A percentile compares a stretch with the other conserved stretches of the same genome.
Conservation (phyloP, 805 yeast genomes). For the Trichomonascus vanleenenianus region DNA sequence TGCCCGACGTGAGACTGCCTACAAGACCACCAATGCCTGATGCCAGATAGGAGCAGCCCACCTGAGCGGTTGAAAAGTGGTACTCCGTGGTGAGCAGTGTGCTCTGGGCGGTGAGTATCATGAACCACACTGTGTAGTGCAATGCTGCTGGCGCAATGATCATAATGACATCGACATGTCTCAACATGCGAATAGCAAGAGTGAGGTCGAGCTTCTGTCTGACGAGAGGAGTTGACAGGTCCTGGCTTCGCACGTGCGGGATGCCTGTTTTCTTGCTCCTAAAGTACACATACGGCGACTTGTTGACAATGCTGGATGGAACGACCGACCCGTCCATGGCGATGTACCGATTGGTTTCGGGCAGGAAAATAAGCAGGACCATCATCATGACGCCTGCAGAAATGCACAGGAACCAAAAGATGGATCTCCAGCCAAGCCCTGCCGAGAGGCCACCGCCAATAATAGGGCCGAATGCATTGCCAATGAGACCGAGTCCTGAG, state of each 20-base stretch:
- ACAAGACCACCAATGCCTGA: slow-evolving; percentile 58
- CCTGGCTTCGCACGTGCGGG: slow-evolving; percentile 11
- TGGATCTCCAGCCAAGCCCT: slow-evolving; percentile 57
- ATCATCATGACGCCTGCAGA: slow-evolving; percentile 42
- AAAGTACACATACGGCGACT: slow-evolving; percentile 17
- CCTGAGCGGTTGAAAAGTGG: slow-evolving; percentile 42
- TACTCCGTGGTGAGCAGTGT: slow-evolving; percentile 45
- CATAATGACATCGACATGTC: slow-evolving; percentile 38
- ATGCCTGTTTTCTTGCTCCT: slow-evolving; percentile 15
- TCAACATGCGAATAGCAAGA: slow-evolving; percentile 39
- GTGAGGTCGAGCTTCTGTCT: not conserved
- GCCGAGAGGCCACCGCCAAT: slow-evolving; percentile 44
- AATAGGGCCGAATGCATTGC: slow-evolving; percentile 72
- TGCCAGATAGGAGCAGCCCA: slow-evolving; percentile 68
- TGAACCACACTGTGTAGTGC: slow-evolving; percentile 62
- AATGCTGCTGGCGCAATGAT: slow-evolving; percentile 51
- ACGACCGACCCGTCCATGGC: slow-evolving; percentile 64
- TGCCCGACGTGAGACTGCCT: slow-evolving; percentile 55
- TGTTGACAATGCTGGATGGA: slow-evolving; percentile 32
- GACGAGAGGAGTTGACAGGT: not conserved
- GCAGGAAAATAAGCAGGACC: slow-evolving; percentile 38
- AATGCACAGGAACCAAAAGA: slow-evolving; percentile 56
- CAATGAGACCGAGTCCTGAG: slow-evolving; percentile 56
- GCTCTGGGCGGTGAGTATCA: slow-evolving; percentile 57
- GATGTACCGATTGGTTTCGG: slow-evolving; percentile 64